Evolutionary conservation across 139 green algal genomes (phyloP).

Genomic region (Chlamydomonas schloesseri): DNA sequence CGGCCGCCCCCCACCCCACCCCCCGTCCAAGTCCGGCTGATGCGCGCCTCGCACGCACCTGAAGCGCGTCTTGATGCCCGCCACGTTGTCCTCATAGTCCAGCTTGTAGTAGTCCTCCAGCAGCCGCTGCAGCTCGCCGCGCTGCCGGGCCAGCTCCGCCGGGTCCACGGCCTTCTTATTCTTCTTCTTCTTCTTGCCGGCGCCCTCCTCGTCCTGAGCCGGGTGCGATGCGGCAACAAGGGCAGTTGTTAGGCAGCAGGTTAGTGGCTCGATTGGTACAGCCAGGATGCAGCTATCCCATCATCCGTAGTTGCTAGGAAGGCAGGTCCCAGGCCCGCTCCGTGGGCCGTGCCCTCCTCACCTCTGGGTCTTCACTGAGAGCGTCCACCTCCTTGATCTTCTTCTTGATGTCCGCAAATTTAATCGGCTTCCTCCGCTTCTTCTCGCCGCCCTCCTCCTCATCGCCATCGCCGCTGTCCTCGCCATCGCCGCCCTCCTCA

Average conservation of each 20-base stretch:
- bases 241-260: no score
- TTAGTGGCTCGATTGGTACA: no score
- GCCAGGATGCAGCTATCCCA: no score
- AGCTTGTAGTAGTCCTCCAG: slow-evolving; percentile 95
- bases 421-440: background rate
- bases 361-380: slow-evolving; percentile 16
- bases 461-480: background rate
- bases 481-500: background rate
- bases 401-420: background rate
- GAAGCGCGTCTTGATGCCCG: slow-evolving; percentile 82
- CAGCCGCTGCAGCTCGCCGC: slow-evolving; percentile 68
- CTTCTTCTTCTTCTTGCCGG: background rate
- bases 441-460: background rate
- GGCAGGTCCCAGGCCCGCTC: no score
- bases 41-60: slow-evolving; percentile 23
- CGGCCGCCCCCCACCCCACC: background rate
- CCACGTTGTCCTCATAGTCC: slow-evolving; percentile 92
- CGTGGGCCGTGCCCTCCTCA: background rate
- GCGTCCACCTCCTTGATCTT: slow-evolving; percentile 31
- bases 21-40: no score
- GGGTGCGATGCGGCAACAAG: no score
- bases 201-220: background rate
- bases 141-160: slow-evolving; percentile 20
- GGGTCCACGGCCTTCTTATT: background rate
- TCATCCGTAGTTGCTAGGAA: no score